Percentiles rank a stretch among this genome's conserved stretches.
These are phyloP conservation scores for Annulohypoxylon nitens DNA, from an alignment of 495 filamentous ascomycete species.

Conservation along the genomic window DNA sequence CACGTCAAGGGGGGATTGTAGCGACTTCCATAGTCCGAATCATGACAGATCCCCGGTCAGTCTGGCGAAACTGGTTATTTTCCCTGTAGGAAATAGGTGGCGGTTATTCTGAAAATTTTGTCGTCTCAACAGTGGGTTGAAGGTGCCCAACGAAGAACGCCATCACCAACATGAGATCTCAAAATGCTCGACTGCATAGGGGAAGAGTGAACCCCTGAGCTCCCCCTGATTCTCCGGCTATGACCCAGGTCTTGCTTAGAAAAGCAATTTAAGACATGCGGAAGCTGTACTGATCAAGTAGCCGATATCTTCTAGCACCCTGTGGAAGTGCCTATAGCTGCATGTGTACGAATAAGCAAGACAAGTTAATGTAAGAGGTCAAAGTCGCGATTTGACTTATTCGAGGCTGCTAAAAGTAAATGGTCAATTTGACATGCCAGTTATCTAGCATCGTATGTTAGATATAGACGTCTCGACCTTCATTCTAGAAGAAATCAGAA, in stretches of 20 bases:
- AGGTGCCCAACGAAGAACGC: background rate
- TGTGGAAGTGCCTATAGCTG: background rate
- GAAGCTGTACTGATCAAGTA: background rate
- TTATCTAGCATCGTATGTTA: background rate
- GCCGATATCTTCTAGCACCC: too few species aligned
- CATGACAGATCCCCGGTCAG: background rate
- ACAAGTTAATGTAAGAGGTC: background rate
- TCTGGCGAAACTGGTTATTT: constrained; percentile 2
- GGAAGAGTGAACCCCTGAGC: background rate
- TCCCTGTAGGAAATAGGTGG: background rate
- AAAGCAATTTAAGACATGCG: background rate
- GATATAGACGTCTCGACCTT: background rate
- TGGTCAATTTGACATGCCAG: background rate
- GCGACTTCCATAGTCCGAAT: constrained; percentile 1
- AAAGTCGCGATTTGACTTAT: background rate
- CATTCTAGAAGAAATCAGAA: background rate
- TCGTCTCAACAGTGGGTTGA: background rate
- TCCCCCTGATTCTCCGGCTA: background rate
- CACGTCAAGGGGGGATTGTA: background rate
- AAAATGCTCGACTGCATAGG: background rate
- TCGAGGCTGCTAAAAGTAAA: too few species aligned
- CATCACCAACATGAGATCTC: background rate
- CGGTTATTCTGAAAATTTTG: background rate
- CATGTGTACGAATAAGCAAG: background rate
- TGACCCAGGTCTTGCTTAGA: background rate